These are phyloP conservation scores for Neonectria magnoliae DNA, from an alignment of 2,329 filamentous ascomycete species.

Conservation along the genomic window DNA sequence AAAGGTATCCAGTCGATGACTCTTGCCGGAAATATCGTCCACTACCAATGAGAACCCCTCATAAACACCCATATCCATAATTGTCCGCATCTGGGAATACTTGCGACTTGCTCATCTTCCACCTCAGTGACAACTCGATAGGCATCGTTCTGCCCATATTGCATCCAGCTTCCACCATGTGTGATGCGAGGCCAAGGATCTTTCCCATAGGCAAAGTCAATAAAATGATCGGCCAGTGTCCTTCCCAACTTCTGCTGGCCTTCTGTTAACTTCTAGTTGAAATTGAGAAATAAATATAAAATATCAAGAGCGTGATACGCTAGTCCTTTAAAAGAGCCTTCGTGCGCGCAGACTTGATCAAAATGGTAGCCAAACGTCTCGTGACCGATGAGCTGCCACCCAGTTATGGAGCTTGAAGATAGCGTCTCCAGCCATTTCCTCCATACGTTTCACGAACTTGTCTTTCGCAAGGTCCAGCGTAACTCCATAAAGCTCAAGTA, in stretches of 20 bases:
- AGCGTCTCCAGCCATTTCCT: slow-evolving; percentile 22
- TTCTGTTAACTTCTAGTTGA: slow-evolving; percentile 15
- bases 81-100: slow-evolving; percentile 26
- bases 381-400: slow-evolving; percentile 16
- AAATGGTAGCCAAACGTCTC: slow-evolving; percentile 30
- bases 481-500: slow-evolving; percentile 22
- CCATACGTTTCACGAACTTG: slow-evolving; percentile 2
- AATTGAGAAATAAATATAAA: slow-evolving; percentile 29
- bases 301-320: slow-evolving; percentile 29
- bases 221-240: slow-evolving; percentile 19
- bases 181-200: slow-evolving; percentile 24
- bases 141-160: slow-evolving; percentile 18
- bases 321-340: slow-evolving; percentile 21
- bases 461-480: slow-evolving; percentile 1
- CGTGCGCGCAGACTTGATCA: slow-evolving; percentile 26
- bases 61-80: slow-evolving; percentile 25
- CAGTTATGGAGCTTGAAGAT: slow-evolving; percentile 27
- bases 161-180: slow-evolving; percentile 17
- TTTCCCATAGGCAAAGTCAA: slow-evolving; percentile 26
- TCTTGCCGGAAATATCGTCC: slow-evolving; percentile 22
- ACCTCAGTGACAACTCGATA: slow-evolving; percentile 12
- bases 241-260: slow-evolving; percentile 11
- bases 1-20: slow-evolving; percentile 21
- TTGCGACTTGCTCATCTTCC: slow-evolving; percentile 26
- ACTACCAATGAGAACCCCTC: slow-evolving; percentile 14